Percentiles rank a stretch among this genome's conserved stretches.
Conservation (phyloP, 2,329 filamentous ascomycete species). For the Drechslerella coelobrocha region DNA sequence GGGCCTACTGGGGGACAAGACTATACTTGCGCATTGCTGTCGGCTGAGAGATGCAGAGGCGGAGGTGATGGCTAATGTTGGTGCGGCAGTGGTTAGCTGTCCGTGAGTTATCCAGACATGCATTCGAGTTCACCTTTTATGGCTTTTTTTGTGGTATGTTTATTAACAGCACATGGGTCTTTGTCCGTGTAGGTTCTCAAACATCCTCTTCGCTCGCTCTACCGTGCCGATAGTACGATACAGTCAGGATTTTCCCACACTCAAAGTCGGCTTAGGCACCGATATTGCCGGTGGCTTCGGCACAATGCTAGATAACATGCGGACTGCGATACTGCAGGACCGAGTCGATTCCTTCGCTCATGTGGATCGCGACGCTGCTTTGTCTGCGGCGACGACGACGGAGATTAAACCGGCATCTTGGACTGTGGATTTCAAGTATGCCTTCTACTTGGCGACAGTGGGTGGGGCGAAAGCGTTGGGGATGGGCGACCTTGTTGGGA, state of each 20-base stretch:
- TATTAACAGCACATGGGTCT: not conserved
- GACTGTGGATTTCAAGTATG: conserved; percentile 52
- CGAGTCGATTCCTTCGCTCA: conserved; percentile 51
- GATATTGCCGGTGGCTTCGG: conserved; percentile 53
- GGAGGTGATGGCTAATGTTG: conserved; percentile 43
- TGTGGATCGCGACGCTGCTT: conserved; percentile 14
- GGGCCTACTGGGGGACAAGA: conserved; percentile 63
- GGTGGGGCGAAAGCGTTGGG: conserved; percentile 52
- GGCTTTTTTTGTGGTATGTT: not conserved
- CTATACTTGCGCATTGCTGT: conserved; percentile 73
- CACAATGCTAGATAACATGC: conserved; percentile 52
- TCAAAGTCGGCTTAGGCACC: conserved; percentile 53
- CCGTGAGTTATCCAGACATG: conserved; percentile 51
- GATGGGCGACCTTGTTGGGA: conserved; percentile 50
- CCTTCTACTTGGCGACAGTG: conserved; percentile 53
- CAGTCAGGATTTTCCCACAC: conserved; percentile 26
- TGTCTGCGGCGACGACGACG: not conserved
- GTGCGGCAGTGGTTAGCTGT: conserved; percentile 52
- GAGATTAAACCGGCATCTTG: conserved; percentile 30
- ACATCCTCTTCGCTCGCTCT: conserved; percentile 54
- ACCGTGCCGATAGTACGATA: conserved; percentile 53
- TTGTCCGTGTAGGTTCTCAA: conserved; percentile 51
- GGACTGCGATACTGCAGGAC: conserved; percentile 53
- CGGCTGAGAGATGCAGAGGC: conserved; percentile 68
- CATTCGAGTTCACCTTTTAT: not conserved